These are phyloP conservation scores for Chamaenerion angustifolium DNA, from an alignment of 345 rosid species.

Conservation along the genomic window DNA sequence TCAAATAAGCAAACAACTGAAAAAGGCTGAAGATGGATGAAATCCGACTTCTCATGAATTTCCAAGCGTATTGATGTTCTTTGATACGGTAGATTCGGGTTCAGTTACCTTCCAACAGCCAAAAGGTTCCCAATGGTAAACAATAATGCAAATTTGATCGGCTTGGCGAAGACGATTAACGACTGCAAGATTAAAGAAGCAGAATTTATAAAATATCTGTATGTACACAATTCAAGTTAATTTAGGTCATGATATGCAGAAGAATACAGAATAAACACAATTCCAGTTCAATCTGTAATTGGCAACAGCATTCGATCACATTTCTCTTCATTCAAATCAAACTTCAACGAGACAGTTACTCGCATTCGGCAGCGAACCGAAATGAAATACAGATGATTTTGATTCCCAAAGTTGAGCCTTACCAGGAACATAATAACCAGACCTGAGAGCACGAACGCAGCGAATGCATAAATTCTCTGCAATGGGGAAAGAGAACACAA, in stretches of 20 bases:
- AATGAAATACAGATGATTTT: neutral
- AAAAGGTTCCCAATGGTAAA: constrained; percentile 84
- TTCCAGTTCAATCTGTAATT: too few relatives aligned
- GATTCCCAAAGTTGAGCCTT: constrained; percentile 4
- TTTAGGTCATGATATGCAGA: neutral
- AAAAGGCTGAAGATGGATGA: too few relatives aligned
- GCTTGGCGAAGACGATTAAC: constrained; percentile 55
- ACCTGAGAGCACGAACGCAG: constrained; percentile 49
- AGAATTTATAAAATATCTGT: constrained; percentile 7
- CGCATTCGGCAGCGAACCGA: neutral
- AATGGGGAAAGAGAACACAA: constrained; percentile 53
- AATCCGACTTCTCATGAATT: too few relatives aligned
- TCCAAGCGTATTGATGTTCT: too few relatives aligned
- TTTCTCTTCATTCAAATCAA: constrained; percentile 1
- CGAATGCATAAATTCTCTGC: constrained; percentile 77
- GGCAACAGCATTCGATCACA: too few relatives aligned
- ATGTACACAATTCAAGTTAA: neutral
- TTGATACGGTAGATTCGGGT: neutral
- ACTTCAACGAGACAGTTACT: neutral
- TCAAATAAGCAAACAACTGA: too few relatives aligned
- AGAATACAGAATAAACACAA: too few relatives aligned
- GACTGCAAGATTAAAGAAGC: constrained; percentile 41
- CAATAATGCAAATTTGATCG: constrained; percentile 77
- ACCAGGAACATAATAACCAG: constrained; percentile 75
- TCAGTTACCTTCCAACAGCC: constrained; percentile 79